phyloP scores from a whole-genome alignment of 2,329 filamentous ascomycete species.

The Arthroderma sp. region DNA sequence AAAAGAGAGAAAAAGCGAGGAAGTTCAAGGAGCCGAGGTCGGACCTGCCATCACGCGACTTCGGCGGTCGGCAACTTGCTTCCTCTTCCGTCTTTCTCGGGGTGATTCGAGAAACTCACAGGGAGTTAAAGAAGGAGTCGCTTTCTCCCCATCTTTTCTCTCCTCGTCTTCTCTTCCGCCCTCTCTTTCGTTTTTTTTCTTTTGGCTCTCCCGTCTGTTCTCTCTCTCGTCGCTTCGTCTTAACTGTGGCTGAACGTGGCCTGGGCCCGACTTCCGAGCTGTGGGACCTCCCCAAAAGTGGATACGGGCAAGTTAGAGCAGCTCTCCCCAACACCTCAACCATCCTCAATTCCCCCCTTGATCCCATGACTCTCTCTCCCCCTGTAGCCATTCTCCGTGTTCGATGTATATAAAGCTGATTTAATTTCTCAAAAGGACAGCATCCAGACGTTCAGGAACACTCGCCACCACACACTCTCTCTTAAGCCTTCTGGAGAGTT shows the following conservation, averaged over 20 bases:
- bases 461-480: not conserved
- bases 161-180: too few relatives aligned
- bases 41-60: not conserved
- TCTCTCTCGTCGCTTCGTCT: not conserved
- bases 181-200: not conserved
- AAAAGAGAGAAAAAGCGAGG: not conserved
- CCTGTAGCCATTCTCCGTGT: not conserved
- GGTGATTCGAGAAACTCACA: not conserved
- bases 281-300: not conserved
- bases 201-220: not conserved
- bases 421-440: not conserved
- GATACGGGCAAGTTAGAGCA: not conserved
- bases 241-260: too few relatives aligned
- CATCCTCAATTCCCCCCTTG: too few relatives aligned
- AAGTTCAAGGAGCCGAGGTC: not conserved
- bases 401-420: not conserved
- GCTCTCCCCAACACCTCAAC: not conserved
- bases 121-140: not conserved
- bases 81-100: not conserved
- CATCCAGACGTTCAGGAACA: not conserved
- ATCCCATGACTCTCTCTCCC: too few relatives aligned
- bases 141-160: not conserved
- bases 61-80: not conserved
- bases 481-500: not conserved
- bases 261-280: not conserved